Evolutionary conservation across 2,329 filamentous ascomycete genomes (phyloP).

Genomic region (Diaporthe sp.): DNA sequence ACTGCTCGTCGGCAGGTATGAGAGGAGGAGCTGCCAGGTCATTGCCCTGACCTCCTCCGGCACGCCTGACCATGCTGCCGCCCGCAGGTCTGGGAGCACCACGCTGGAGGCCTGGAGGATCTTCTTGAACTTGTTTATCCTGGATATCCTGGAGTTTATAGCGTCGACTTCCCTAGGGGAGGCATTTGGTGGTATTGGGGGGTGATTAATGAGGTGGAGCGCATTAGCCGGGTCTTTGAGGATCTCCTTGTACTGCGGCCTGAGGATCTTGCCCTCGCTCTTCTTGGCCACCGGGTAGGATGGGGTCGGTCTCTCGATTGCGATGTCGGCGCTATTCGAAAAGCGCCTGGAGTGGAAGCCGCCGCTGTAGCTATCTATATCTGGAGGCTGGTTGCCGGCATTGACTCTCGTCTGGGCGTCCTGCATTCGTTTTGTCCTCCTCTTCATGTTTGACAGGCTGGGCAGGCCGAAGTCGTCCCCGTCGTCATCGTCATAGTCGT

Average conservation of each 20-base stretch:
- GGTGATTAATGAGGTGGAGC: constrained; percentile 91
- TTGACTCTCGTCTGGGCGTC: constrained; percentile 53
- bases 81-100: constrained; percentile 82
- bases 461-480: constrained; percentile 96
- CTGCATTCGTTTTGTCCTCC: constrained; percentile 69
- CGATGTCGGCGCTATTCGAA: constrained; percentile 92
- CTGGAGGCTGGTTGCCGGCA: constrained; percentile 34
- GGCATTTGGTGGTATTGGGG: constrained; percentile 77
- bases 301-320: constrained; percentile 84
- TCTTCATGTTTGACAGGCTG: constrained; percentile 90
- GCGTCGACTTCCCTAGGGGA: constrained; percentile 86
- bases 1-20: constrained; percentile 96
- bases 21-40: constrained; percentile 97
- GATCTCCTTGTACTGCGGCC: constrained; percentile 98
- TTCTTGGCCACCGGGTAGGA: constrained; percentile 91
- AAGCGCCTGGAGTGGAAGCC: constrained; percentile 55
- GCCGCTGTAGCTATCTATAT: constrained; percentile 23
- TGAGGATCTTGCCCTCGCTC: constrained; percentile 91
- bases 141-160: constrained; percentile 86
- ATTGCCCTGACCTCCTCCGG: constrained; percentile 96
- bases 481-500: constrained; percentile 85
- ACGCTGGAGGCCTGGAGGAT: constrained; percentile 94
- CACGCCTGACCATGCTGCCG: constrained; percentile 92
- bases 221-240: constrained; percentile 90
- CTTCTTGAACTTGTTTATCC: constrained; percentile 99